Base-by-base conservation (phyloP, 768 basidiomycete species). In the Boletellus ananiceps region DNA sequence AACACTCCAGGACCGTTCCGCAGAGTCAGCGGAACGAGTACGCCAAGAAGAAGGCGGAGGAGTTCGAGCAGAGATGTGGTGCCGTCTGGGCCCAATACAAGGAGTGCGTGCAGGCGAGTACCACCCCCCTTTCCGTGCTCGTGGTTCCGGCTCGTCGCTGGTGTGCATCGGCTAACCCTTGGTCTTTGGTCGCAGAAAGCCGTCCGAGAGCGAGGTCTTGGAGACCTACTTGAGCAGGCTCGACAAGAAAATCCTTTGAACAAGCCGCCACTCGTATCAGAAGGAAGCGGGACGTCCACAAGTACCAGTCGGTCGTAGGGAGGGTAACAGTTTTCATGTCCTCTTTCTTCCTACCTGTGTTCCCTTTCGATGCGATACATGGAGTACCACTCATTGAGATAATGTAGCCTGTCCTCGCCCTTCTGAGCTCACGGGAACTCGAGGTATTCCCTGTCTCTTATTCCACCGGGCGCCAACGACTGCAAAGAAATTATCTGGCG, bases 61-160 rank as follows among this genome's bases (percentile, higher is more conserved):
- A 95, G 66, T 95, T 93, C 64, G 84, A 97, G 58, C 65, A 74
- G 39, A 85, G 84, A 41, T 97, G 95, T 57, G 94, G 93, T 8
- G 79, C 75, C 56, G 67, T 91, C 14, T 97, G 93, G 89, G 71
- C 76, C 39, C 76, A 75, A 53, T 97, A 97, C 67, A 82, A 82
- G 52, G 71, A 69, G 3, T 97, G 94, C 65, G 78, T 97, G 6
- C 83, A 88, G 76, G 95, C 93, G 49, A 37, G 84, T 71, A 6
- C 16, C 18, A 27, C 21, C 4, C 27, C 3, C 49, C 2, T 35
- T 33, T 33, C 18, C 18, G 35, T 8, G 9, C 27, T 9, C 32
- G 21, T 23, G 19, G 19, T 3, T 21, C 12, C n/a, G 19, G 23
- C 16, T 38, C 33, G 46, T 25, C 42, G 12, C 21, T 9, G 19